Evolutionary conservation across 306 rosid species (phyloP), one percentile per base, ranked within the genome.

Genomic region (Corylus americana): DNA sequence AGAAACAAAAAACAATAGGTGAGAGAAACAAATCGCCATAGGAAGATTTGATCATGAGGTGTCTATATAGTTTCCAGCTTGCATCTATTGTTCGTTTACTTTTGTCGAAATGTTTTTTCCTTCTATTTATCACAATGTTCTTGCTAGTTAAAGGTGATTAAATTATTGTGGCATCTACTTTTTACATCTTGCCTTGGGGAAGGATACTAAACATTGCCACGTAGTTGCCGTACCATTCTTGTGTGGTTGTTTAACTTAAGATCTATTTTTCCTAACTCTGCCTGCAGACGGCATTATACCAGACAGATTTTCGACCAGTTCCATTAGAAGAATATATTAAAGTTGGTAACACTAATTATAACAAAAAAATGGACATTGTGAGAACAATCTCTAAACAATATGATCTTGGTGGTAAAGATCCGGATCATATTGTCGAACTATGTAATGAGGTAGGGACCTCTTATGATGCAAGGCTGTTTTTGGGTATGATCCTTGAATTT

Each of bases 271-370:
- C 64, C 68, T 77, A 61, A 79, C 71, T 82, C 80, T 83, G 47
- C 76, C 75, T 86, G 82, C 89, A 95, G 98, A 98, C 98, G 78
- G 98, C 98, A 79, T 81, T 95, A 62, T 95, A 92, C 86, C 91
- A 92, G 83, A 95, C 98, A 55, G 97, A 91, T 74, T 95, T 95
- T 76, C 92, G 98, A 75, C 98, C 98, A 48, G 98, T 95, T 80
- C 98, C 98, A 47, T 81, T 92, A 77, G 98, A 95, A 91, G 98
- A 95, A 86, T 91, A 90, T 83, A 86, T 95, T 61, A 95, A 95
- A 89, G 98, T 91, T 81, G 97, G 96, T 31, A 91, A 86, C 82
- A 88, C 86, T 67, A 88, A 92, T 70, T 95, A 95, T 78, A 84
- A 87, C 91, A 95, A 89, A 83, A 88, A 80, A 59, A 82, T 95